Conservation (phyloP, 1,139 yeast species). For the Suhomyces taliae region DNA sequence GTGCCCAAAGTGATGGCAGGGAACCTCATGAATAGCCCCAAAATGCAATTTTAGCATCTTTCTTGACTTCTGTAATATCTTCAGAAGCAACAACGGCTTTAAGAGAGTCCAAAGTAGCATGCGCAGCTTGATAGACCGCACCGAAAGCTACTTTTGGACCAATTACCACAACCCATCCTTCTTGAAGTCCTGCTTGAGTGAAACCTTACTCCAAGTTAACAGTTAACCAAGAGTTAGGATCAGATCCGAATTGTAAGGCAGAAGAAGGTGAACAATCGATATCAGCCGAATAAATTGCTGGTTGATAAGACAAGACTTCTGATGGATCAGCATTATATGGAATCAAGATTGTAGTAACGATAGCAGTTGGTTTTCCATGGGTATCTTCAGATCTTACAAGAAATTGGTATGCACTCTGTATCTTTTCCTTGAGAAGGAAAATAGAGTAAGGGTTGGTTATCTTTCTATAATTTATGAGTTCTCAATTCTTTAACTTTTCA, state of each 20-base stretch:
- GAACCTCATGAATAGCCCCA: conserved; percentile 26
- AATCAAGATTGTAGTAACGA: conserved; percentile 32
- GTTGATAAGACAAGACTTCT: conserved; percentile 32
- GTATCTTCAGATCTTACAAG: conserved; percentile 34
- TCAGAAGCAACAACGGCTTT: conserved; percentile 19
- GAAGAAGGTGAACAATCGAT: conserved; percentile 36
- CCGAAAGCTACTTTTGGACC: conserved; percentile 30
- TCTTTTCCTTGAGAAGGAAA: background rate
- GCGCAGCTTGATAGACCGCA: conserved; percentile 30
- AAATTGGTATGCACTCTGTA: conserved; percentile 29
- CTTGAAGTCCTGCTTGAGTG: conserved; percentile 16
- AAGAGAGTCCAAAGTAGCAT: conserved; percentile 29
- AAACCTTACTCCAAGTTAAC: conserved; percentile 26
- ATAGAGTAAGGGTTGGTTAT: conserved; percentile 1
- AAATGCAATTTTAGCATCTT: conserved; percentile 17
- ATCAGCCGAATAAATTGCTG: conserved; percentile 34
- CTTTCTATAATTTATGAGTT: conserved; percentile 25
- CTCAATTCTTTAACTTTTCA: conserved; percentile 24
- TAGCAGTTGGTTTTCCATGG: conserved; percentile 29
- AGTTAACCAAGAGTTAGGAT: conserved; percentile 16
- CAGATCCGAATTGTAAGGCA: conserved; percentile 22
- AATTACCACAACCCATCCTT: conserved; percentile 21
- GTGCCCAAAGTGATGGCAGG: conserved; percentile 22
- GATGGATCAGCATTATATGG: conserved; percentile 32
- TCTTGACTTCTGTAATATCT: conserved; percentile 14